Evolutionary conservation across 2,329 filamentous ascomycete genomes (phyloP).

Genomic region (Monosporascus sp.): DNA sequence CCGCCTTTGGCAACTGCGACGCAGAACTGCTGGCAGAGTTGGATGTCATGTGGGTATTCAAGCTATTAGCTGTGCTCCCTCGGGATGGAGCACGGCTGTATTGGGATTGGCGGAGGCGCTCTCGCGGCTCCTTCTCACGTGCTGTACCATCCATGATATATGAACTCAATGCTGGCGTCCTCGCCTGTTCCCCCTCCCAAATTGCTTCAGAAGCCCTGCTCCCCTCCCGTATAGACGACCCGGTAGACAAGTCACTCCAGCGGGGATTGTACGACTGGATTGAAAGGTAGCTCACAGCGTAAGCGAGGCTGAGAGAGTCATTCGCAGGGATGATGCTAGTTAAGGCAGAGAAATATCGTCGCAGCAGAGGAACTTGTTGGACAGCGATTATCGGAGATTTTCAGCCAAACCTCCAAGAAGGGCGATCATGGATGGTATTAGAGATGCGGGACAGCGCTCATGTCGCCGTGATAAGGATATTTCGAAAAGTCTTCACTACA

Average conservation of each 20-base stretch:
- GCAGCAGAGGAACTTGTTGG: not conserved
- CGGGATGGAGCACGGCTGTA: conserved; percentile 41
- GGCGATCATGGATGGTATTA: too few species aligned
- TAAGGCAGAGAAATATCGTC: not conserved
- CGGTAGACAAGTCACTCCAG: not conserved
- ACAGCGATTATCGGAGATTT: not conserved
- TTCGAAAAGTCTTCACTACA: too few species aligned
- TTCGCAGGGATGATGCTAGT: not conserved
- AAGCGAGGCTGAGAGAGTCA: not conserved
- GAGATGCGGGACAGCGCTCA: too few species aligned
- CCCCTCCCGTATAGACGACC: not conserved
- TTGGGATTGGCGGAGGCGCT: conserved; percentile 15
- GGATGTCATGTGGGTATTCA: conserved; percentile 35
- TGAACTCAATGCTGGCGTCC: not conserved
- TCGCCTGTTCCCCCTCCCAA: not conserved
- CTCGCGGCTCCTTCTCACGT: conserved; percentile 17
- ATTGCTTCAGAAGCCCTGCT: not conserved
- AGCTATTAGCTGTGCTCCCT: conserved; percentile 34
- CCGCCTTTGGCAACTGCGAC: conserved; percentile 34
- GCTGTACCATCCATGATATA: conserved; percentile 19
- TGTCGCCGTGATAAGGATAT: too few species aligned
- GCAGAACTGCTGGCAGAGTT: conserved; percentile 39
- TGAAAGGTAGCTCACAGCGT: not conserved
- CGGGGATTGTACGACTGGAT: not conserved
- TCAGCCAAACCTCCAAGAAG: not conserved